Percentiles rank a stretch among this genome's conserved stretches.
Conservation (phyloP, 2,329 filamentous ascomycete genomes). For the Chlorencoelia australis region DNA sequence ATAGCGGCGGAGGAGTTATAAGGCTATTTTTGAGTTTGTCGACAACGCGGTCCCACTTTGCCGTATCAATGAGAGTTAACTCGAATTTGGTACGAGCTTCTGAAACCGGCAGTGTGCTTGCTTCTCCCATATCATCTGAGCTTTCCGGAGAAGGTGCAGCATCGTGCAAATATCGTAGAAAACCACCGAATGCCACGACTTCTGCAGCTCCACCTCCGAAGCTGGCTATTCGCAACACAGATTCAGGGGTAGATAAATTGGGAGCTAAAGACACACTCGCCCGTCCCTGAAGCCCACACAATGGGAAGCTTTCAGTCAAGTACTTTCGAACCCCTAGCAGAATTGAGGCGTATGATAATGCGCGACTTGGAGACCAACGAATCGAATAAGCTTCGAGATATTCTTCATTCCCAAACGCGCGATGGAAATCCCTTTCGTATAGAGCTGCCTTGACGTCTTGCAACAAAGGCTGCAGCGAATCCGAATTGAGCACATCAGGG, state of each 20-base stretch:
- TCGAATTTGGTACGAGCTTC: constrained; percentile 12
- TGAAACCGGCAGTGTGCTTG: constrained; percentile 9
- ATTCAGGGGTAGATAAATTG: not conserved
- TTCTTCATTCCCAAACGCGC: constrained; percentile 64
- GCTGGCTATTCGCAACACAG: constrained; percentile 12
- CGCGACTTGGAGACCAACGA: constrained; percentile 81
- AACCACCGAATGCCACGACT: constrained; percentile 51
- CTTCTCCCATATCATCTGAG: constrained; percentile 5
- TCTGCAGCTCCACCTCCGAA: constrained; percentile 46
- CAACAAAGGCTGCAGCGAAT: constrained; percentile 44
- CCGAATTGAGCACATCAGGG: constrained; percentile 36
- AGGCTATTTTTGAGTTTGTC: constrained; percentile 46
- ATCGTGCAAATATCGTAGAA: constrained; percentile 32
- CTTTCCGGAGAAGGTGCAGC: constrained; percentile 7
- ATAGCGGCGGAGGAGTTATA: constrained; percentile 39
- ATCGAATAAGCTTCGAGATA: constrained; percentile 76
- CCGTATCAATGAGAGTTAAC: constrained; percentile 69
- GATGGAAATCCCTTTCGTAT: constrained; percentile 73
- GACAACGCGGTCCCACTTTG: constrained; percentile 61
- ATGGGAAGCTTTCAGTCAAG: constrained; percentile 4
- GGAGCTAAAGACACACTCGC: not conserved
- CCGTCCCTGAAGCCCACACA: not conserved
- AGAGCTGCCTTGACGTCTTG: constrained; percentile 81
- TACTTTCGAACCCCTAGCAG: constrained; percentile 9
- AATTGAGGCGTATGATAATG: constrained; percentile 66